A percentile compares a stretch with the other conserved stretches of the same genome.
phyloP scores from a whole-genome alignment of 352 stramenopile species.

The Phytophthora palmivora region DNA sequence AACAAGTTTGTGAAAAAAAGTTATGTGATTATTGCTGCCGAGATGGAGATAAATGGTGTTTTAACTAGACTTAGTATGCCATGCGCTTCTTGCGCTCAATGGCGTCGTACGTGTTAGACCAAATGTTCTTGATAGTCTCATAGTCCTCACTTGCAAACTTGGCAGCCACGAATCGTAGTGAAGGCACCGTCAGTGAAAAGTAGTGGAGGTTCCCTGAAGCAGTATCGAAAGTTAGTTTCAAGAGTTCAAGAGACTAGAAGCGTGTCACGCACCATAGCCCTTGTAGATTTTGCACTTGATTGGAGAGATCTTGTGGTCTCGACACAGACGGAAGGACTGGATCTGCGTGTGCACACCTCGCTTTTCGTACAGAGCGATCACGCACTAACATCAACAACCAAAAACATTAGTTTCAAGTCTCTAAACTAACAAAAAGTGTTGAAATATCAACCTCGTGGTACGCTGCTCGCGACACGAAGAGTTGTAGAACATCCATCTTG shows the following conservation, averaged over 20 bases:
- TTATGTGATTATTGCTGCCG: conserved; percentile 8
- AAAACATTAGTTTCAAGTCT: not conserved
- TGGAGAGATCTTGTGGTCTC: conserved; percentile 86
- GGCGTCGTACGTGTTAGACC: conserved; percentile 80
- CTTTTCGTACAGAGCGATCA: conserved; percentile 89
- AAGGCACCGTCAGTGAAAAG: conserved; percentile 83
- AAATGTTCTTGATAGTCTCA: conserved; percentile 83
- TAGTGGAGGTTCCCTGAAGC: conserved; percentile 78
- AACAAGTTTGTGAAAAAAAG: too few species aligned
- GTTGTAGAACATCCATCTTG: conserved; percentile 85
- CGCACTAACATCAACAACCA: conserved; percentile 46
- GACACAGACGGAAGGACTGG: conserved; percentile 82
- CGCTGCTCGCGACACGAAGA: conserved; percentile 82
- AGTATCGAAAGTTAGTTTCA: conserved; percentile 4
- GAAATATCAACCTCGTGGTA: conserved; percentile 71
- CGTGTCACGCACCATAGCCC: conserved; percentile 57
- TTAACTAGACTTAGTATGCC: conserved; percentile 33
- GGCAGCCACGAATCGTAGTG: conserved; percentile 78
- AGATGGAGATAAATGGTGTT: conserved; percentile 10
- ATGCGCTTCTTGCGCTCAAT: conserved; percentile 88
- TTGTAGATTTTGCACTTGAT: conserved; percentile 92
- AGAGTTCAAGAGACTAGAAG: not conserved
- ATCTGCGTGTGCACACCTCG: conserved; percentile 83
- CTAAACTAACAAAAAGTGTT: not conserved
- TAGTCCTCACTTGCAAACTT: conserved; percentile 90